Percentiles rank a stretch among this genome's conserved stretches.
Evolutionary conservation across 2,329 filamentous ascomycete genomes (phyloP).

Genomic region (Coniochaeta sp.): DNA sequence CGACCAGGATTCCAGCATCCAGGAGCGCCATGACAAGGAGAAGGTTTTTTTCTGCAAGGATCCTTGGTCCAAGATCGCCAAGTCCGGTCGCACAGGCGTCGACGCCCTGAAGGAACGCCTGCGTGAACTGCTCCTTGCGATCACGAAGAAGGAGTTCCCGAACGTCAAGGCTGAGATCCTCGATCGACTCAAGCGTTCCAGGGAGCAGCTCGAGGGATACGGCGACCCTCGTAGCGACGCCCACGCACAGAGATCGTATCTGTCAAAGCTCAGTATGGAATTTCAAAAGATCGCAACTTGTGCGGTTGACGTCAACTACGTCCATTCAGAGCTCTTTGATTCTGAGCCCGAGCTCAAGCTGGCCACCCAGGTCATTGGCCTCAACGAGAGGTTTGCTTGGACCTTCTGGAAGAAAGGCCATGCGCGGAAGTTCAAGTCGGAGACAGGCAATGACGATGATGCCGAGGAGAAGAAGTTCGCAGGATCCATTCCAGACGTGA

Average conservation of each 20-base stretch:
- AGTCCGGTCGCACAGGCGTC: slow-evolving; percentile 24
- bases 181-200: not conserved
- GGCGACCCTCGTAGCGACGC: slow-evolving; percentile 21
- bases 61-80: slow-evolving; percentile 26
- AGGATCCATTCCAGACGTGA: no score
- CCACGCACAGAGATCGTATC: slow-evolving; percentile 24
- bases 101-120: slow-evolving; percentile 24
- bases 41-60: slow-evolving; percentile 25
- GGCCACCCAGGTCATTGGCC: slow-evolving; percentile 27
- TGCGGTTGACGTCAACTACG: slow-evolving; percentile 29
- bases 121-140: slow-evolving; percentile 25
- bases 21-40: slow-evolving; percentile 25
- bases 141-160: slow-evolving; percentile 28
- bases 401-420: slow-evolving; percentile 22
- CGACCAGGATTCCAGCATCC: slow-evolving; percentile 23
- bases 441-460: not conserved
- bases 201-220: slow-evolving; percentile 17
- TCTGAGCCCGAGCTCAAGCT: slow-evolving; percentile 20
- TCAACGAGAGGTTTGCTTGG: slow-evolving; percentile 28
- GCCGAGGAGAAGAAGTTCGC: no score
- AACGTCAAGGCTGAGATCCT: slow-evolving; percentile 23
- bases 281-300: slow-evolving; percentile 20
- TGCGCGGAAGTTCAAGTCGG: slow-evolving; percentile 12
- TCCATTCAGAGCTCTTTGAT: slow-evolving; percentile 20
- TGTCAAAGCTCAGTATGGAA: slow-evolving; percentile 24